Evolutionary conservation across 106 monocot genomes (phyloP), one percentile per base, ranked within the genome.

Genomic region (Xerophyta viscosa): DNA sequence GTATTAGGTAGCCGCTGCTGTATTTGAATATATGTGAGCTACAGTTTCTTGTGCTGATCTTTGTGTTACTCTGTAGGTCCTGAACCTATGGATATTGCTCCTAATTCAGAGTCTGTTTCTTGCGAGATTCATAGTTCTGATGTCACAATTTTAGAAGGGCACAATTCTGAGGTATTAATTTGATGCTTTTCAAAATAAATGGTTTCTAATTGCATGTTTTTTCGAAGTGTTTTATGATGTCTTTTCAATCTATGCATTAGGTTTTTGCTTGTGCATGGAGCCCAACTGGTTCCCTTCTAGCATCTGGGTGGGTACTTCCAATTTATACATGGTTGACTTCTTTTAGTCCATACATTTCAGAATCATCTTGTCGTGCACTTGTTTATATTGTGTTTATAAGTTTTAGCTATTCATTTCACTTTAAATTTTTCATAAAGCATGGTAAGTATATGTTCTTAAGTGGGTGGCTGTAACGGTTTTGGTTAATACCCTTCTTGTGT

Each of bases 241-340:
- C 3, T 22, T 37, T 26, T 13, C n/a, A n/a, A n/a, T n/a, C n/a
- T 50, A 5, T 46, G 39, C 15, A 10, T 39, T 15, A 99, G 98
- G 98, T 99, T 24, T 91, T 99, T 66, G 90, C 90, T 46, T 99
- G 98, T 75, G 90, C 98, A 50, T 99, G 98, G 98, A 90, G 86
- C 31, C 98, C 98, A 29, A 54, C 64, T 36, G 79, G 79, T 69
- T 86, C 90, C 37, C 67, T 90, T 56, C 65, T 98, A 28, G 98
- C 98, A 51, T 98, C 98, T 31, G 98, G 89, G 98, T 98, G 44
- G 28, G 82, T 78, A 60, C 50, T 43, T 46, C 46, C 1, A 46
- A 2, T 14, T 20, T 46, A 19, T 20, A 10, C 33, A 6, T 33
- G n/a, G n/a, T n/a, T n/a, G n/a, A n/a, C n/a, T n/a, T n/a, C n/a